A percentile compares a stretch with the other conserved stretches of the same genome.
These are phyloP conservation scores for Didymella sp. DNA, from an alignment of 2,329 filamentous ascomycete species.

Conservation along the genomic window DNA sequence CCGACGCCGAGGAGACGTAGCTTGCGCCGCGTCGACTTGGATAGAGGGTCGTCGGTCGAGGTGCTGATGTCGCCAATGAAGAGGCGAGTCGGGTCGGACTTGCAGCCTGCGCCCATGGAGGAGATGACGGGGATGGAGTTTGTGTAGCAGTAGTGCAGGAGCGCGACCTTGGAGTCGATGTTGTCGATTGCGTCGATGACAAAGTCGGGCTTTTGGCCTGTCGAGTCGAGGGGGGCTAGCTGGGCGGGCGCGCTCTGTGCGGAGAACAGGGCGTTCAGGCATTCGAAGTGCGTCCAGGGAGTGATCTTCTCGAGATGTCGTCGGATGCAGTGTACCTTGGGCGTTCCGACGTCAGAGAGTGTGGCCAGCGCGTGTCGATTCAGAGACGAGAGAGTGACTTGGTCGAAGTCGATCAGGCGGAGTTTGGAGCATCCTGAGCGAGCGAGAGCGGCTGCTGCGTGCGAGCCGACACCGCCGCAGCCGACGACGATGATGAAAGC, in stretches of 20 bases:
- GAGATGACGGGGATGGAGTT: slow-evolving; percentile 83
- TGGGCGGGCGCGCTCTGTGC: slow-evolving; percentile 69
- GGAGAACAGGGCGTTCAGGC: slow-evolving; percentile 83
- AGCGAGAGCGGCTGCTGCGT: slow-evolving; percentile 83
- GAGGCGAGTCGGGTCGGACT: slow-evolving; percentile 83
- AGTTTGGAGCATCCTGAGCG: slow-evolving; percentile 89
- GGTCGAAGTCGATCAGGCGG: slow-evolving; percentile 93
- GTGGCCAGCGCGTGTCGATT: slow-evolving; percentile 97
- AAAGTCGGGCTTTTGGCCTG: slow-evolving; percentile 74
- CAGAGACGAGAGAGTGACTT: slow-evolving; percentile 91
- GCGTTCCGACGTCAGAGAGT: slow-evolving; percentile 87
- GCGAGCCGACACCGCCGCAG: slow-evolving; percentile 92
- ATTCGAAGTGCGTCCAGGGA: slow-evolving; percentile 91
- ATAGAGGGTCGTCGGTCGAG: slow-evolving; percentile 87
- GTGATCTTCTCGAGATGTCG: slow-evolving; percentile 82
- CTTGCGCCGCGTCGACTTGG: slow-evolving; percentile 79
- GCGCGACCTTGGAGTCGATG: slow-evolving; percentile 92
- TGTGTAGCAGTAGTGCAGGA: slow-evolving; percentile 86
- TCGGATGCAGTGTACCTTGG: slow-evolving; percentile 87
- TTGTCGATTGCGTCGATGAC: slow-evolving; percentile 99
- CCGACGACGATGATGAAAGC: slow-evolving; percentile 91
- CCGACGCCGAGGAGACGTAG: slow-evolving; percentile 79
- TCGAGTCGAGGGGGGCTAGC: slow-evolving; percentile 67
- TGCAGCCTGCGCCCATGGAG: slow-evolving; percentile 95
- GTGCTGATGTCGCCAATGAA: slow-evolving; percentile 89